A percentile compares a stretch with the other conserved stretches of the same genome.
phyloP scores from a whole-genome alignment of 257 asterid genomes.

The Plantago elongata region DNA sequence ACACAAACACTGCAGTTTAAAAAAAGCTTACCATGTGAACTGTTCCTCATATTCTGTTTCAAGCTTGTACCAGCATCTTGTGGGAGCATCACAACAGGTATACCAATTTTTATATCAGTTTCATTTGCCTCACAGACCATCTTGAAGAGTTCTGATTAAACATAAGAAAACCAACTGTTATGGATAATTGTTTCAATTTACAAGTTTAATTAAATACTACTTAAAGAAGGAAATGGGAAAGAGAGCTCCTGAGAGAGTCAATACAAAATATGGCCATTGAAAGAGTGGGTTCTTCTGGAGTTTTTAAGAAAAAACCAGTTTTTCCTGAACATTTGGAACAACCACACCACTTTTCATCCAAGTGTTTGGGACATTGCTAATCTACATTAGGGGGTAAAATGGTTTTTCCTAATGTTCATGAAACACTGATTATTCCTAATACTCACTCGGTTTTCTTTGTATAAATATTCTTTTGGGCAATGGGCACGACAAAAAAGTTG shows the following conservation, averaged over 20 bases:
- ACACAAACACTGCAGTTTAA: background rate
- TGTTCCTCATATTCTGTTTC: slow-evolving; percentile 40
- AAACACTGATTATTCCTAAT: too few species aligned
- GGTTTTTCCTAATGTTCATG: too few species aligned
- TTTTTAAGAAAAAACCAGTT: too few species aligned
- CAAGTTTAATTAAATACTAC: slow-evolving; percentile 2
- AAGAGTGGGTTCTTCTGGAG: too few species aligned
- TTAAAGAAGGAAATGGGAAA: background rate
- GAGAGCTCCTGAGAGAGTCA: background rate
- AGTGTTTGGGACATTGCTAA: too few species aligned
- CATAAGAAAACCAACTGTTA: slow-evolving; percentile 8
- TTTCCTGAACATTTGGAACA: too few species aligned
- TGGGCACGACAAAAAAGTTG: background rate
- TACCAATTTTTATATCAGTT: slow-evolving; percentile 52
- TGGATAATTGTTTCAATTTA: background rate
- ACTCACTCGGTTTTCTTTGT: background rate
- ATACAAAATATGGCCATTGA: too few species aligned
- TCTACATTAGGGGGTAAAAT: too few species aligned
- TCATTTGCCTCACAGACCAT: slow-evolving; percentile 91
- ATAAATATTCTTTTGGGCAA: slow-evolving; percentile 6
- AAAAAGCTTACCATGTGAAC: slow-evolving; percentile 56
- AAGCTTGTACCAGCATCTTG: slow-evolving; percentile 81
- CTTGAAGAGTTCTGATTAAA: slow-evolving; percentile 84
- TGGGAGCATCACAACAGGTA: slow-evolving; percentile 94
- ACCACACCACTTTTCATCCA: too few species aligned